Evolutionary conservation across 2,329 filamentous ascomycete genomes (phyloP).

Genomic region (Tolypocladium tundrense): DNA sequence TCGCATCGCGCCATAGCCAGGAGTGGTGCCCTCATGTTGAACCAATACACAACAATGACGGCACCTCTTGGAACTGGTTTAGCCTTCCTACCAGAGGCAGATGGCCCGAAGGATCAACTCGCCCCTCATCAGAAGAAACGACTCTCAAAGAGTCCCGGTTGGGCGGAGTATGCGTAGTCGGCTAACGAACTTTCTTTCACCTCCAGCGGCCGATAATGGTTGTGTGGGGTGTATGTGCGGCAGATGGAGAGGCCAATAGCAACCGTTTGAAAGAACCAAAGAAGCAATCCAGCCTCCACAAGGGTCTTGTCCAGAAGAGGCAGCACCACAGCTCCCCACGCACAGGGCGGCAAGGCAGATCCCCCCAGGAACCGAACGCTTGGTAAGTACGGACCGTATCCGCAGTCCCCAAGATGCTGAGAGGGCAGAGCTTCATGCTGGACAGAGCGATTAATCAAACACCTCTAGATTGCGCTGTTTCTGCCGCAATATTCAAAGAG

Average conservation of each 20-base stretch:
- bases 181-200: no score
- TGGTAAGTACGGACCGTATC: neutral
- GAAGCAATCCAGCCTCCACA: slow-evolving; percentile 16
- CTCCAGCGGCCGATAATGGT: neutral
- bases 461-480: neutral
- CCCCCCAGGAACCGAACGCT: neutral
- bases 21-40: neutral
- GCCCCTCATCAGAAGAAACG: neutral
- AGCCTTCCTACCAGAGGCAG: neutral
- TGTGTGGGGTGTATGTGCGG: slow-evolving; percentile 5
- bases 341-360: neutral
- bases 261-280: slow-evolving; percentile 10
- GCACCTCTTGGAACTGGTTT: neutral
- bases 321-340: no score
- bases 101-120: neutral
- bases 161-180: neutral
- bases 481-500: neutral
- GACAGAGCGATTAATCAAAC: neutral
- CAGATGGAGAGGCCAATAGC: slow-evolving; percentile 11
- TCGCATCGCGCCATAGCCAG: neutral
- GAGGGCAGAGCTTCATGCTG: neutral
- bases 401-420: neutral
- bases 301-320: neutral
- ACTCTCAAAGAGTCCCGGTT: no score
- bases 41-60: no score